Evolutionary conservation across 495 filamentous ascomycete species (phyloP).

Genomic region (Aspergillus funiculosus): DNA sequence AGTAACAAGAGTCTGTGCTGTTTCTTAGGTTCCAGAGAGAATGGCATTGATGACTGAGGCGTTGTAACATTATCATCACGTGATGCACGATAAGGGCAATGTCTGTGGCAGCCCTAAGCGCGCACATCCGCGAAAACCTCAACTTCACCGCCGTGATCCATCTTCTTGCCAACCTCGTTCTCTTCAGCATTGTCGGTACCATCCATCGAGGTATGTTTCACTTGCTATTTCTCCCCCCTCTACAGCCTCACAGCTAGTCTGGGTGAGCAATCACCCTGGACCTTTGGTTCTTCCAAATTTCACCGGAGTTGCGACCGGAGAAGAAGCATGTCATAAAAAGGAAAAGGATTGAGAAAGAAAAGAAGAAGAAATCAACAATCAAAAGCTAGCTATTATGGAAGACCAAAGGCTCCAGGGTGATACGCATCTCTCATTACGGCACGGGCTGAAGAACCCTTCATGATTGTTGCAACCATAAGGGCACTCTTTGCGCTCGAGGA

Average conservation of each 20-base stretch:
- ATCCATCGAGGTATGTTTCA: conserved; percentile 44
- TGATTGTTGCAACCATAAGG: conserved; percentile 47
- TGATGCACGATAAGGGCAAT: conserved; percentile 30
- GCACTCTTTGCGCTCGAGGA: conserved; percentile 90
- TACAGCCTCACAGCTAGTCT: conserved; percentile 47
- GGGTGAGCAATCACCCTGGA: conserved; percentile 42
- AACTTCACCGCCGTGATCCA: conserved; percentile 14
- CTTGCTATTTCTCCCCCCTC: conserved; percentile 16
- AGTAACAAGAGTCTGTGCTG: too few relatives aligned
- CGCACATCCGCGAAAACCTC: conserved; percentile 32
- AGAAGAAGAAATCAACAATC: background rate
- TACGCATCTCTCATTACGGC: conserved; percentile 70
- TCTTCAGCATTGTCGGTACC: conserved; percentile 28
- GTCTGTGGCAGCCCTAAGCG: conserved; percentile 26
- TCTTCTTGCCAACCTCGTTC: conserved; percentile 16
- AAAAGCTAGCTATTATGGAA: background rate
- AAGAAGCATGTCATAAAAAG: background rate
- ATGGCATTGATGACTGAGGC: conserved; percentile 25
- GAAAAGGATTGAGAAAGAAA: background rate
- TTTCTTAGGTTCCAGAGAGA: background rate
- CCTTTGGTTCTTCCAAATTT: conserved; percentile 12
- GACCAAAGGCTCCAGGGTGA: conserved; percentile 39
- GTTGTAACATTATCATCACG: conserved; percentile 23
- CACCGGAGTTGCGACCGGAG: conserved; percentile 15
- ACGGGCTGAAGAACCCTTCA: conserved; percentile 91